A percentile compares a stretch with the other conserved stretches of the same genome.
Evolutionary conservation across 1,284 basidiomycete genomes (phyloP).

Genomic region (Ganoderma meredithae): DNA sequence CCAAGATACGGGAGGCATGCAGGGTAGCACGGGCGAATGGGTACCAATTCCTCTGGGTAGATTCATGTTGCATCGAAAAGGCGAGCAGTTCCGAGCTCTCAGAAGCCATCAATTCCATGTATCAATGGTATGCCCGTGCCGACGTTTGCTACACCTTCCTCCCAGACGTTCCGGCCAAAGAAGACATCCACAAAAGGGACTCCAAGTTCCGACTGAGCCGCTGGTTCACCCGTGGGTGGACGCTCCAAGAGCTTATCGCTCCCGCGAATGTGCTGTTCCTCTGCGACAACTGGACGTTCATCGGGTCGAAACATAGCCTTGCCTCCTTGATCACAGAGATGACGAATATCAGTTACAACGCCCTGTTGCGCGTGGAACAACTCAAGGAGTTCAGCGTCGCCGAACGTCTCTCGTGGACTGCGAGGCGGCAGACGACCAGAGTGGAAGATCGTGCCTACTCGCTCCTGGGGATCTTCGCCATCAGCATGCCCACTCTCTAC

Average conservation of each 20-base stretch:
- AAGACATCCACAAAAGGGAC: background rate
- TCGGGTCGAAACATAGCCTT: conserved; percentile 13
- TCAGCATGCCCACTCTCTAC: conserved; percentile 19
- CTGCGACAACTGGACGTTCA: conserved; percentile 3
- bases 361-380: conserved; percentile 1
- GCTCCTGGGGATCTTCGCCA: conserved; percentile 16
- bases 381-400: conserved; percentile 10
- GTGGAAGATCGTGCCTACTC: conserved; percentile 22
- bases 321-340: conserved; percentile 9
- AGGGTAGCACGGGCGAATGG: conserved; percentile 9
- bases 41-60: conserved; percentile 17
- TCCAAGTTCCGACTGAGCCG: conserved; percentile 10
- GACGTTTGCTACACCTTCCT: conserved; percentile 18
- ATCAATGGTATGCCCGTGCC: conserved; percentile 17
- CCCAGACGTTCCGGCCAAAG: conserved; percentile 7
- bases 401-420: conserved; percentile 18
- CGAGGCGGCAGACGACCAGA: conserved; percentile 15
- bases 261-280: conserved; percentile 11
- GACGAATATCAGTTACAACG: conserved; percentile 6
- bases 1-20: conserved; percentile 16
- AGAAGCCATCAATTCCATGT: conserved; percentile 12
- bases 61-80: conserved; percentile 19
- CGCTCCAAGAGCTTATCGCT: conserved; percentile 23
- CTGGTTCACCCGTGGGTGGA: conserved; percentile 21
- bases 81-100: conserved; percentile 9